These are phyloP conservation scores for Fistulifera pelliculosa DNA, from an alignment of 108 stramenopile species.

Conservation along the genomic window DNA sequence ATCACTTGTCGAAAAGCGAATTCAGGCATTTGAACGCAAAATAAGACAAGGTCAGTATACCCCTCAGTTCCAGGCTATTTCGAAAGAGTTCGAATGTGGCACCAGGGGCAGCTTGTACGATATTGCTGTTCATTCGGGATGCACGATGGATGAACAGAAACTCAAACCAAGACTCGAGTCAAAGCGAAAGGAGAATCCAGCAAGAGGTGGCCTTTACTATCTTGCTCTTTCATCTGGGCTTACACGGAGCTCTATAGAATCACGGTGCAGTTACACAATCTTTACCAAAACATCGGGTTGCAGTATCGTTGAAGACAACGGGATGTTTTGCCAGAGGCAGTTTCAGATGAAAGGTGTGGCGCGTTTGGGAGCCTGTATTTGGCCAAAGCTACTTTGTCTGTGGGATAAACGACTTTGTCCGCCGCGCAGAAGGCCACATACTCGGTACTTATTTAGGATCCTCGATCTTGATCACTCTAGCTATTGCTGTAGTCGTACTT, in stretches of 20 bases:
- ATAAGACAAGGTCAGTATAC: background rate
- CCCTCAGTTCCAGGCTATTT: background rate
- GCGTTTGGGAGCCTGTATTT: background rate
- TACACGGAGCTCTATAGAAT: background rate
- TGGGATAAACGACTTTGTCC: no score
- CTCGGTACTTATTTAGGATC: no score
- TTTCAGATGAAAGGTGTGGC: background rate
- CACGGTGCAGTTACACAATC: background rate
- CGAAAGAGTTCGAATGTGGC: background rate
- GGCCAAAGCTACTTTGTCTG: background rate
- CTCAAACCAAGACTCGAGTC: background rate
- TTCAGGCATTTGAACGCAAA: background rate
- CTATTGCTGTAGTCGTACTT: no score
- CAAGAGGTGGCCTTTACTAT: background rate
- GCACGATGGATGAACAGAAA: background rate
- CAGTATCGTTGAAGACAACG: background rate
- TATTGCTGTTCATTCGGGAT: constrained; percentile 2
- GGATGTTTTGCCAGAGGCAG: background rate
- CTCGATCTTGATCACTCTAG: no score
- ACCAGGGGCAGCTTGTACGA: background rate
- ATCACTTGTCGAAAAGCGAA: background rate
- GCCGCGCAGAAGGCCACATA: no score
- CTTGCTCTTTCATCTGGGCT: background rate
- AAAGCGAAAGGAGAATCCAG: background rate
- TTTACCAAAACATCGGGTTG: background rate